These are phyloP conservation scores for Backusella australiensis DNA, from an alignment of 192 early-diverging fungal genomes.

Conservation along the genomic window DNA sequence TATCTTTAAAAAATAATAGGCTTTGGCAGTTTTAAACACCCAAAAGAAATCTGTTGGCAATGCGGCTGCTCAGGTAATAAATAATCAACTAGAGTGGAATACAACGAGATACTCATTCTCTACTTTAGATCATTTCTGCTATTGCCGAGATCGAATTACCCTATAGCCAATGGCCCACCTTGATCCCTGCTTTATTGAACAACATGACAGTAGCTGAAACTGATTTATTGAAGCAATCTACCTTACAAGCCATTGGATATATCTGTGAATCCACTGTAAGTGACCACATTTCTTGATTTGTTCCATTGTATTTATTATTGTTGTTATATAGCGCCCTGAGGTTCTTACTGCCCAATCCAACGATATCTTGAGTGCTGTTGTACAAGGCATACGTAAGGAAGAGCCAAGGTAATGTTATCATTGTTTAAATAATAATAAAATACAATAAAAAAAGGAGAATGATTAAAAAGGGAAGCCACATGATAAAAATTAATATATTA, in stretches of 20 bases:
- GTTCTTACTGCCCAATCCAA: constrained; percentile 82
- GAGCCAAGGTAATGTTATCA: constrained; percentile 64
- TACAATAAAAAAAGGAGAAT: not conserved
- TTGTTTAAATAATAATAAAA: not conserved
- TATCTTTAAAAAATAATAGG: not conserved
- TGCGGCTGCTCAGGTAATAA: constrained; percentile 64
- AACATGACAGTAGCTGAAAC: constrained; percentile 70
- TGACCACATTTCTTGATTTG: no score
- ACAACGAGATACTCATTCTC: not conserved
- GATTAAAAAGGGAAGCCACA: not conserved
- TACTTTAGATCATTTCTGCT: constrained; percentile 73
- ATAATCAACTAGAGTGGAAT: no score
- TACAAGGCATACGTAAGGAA: constrained; percentile 93
- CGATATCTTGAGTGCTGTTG: constrained; percentile 90
- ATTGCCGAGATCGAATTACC: constrained; percentile 95
- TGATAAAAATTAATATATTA: not conserved
- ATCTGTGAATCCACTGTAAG: constrained; percentile 88
- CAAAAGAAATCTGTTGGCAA: constrained; percentile 53
- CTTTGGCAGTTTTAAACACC: not conserved
- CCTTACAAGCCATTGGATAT: constrained; percentile 89
- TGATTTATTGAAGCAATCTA: constrained; percentile 70
- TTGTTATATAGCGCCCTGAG: constrained; percentile 61
- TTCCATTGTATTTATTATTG: not conserved
- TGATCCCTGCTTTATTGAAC: constrained; percentile 78
- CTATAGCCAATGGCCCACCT: constrained; percentile 78